Evolutionary conservation across 257 asterid genomes (phyloP).

Genomic region (Thymus mandschuricus): DNA sequence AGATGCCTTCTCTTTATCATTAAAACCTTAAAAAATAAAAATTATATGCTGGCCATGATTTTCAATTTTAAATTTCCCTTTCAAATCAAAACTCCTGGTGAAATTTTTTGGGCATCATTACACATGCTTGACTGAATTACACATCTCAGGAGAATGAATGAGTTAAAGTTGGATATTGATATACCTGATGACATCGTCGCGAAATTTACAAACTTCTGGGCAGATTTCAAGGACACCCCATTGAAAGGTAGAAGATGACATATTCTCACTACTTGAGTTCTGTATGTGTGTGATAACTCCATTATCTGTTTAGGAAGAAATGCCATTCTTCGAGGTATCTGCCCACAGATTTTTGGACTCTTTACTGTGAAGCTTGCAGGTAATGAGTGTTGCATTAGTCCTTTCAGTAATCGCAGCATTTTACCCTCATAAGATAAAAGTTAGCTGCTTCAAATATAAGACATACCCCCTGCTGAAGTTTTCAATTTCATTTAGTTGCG

Average conservation of each 20-base stretch:
- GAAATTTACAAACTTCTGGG: conserved; percentile 87
- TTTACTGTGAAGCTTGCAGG: conserved; percentile 99
- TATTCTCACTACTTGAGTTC: conserved; percentile 6
- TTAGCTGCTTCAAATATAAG: conserved; percentile 16
- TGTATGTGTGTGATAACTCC: conserved; percentile 12
- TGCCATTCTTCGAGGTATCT: conserved; percentile 82
- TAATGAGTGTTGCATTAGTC: conserved; percentile 33
- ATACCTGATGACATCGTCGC: conserved; percentile 67
- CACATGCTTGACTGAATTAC: conserved; percentile 15
- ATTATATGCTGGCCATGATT: neutral
- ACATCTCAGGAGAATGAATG: conserved; percentile 77
- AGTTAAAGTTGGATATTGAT: conserved; percentile 72
- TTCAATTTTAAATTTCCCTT: neutral
- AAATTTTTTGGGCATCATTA: conserved; percentile 8
- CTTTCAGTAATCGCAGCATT: conserved; percentile 20
- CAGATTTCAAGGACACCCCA: conserved; percentile 67
- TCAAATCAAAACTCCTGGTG: neutral
- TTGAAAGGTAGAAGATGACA: conserved; percentile 64
- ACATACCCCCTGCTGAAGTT: conserved; percentile 25
- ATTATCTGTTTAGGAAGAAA: conserved; percentile 71
- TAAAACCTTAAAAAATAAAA: conserved; percentile 19
- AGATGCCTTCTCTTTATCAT: neutral
- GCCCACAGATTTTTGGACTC: conserved; percentile 98
- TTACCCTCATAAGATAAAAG: conserved; percentile 4
- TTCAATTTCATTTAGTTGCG: conserved; percentile 62